Base-by-base conservation (phyloP, 352 stramenopile genomes). In the Pythium scleroteichum region DNA sequence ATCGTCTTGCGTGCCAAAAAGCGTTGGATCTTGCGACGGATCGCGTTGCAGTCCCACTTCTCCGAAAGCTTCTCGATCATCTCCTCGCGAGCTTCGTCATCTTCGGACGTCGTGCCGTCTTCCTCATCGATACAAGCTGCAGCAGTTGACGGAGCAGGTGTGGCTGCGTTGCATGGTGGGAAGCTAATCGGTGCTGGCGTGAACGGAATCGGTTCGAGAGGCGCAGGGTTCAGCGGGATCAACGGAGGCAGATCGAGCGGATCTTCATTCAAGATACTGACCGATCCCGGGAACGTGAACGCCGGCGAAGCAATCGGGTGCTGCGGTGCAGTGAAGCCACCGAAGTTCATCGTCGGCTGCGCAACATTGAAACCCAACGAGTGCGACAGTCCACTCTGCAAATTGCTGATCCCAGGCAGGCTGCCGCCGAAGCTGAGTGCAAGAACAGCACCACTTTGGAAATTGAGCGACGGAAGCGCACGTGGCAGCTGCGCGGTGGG, bases 1-100 rank as follows among this genome's bases (percentile, higher is more conserved):
- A 85, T 81, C 53, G 68, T 73, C 46, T 82, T 85, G 9, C 64
- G 64, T 20, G 66, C 72, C n/a, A 85, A 46, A 42, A 82, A 85
- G 44, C 69, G 59, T 57, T 76, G 66, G 53, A 82, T 80, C 54
- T 76, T 73, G 49, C 62, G 66, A 39, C 76, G 73, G 16, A 82
- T 71, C 33, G 73, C 70, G 38, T 86, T 62, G 64, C 71, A 85
- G 54, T 80, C 61, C 46, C 52, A 73, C 59, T 76, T 74, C 24
- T n/a, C 4, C 33, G 50, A 47, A 10, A 72, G 50, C 12, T 48
- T 49, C 13, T 62, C 54, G 7, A 63, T 12, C 2, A 57, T 24
- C 29, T 66, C 63, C 5, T 45, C 27, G 3, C 38, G 50, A 3
- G 53, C 62, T 19, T 65, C 55, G 4, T 69, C 64, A 17, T 62